A percentile compares a stretch with the other conserved stretches of the same genome.
Conservation (phyloP, 139 green algal genomes). For the Dunaliella sp. region DNA sequence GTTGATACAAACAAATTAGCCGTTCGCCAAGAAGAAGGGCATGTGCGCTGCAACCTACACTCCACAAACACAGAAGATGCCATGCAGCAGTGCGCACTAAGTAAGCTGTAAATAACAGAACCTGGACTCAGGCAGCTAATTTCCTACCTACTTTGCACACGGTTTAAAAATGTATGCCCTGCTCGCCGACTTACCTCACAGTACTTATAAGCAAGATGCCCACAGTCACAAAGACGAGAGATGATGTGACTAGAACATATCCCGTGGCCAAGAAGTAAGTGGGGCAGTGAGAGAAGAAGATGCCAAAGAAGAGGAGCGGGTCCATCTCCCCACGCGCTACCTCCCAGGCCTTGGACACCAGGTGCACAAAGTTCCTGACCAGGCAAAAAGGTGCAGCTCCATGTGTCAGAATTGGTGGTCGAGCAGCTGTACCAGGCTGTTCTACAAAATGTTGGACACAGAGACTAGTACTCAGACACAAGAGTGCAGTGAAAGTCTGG, state of each 20-base stretch:
- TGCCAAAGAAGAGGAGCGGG: neutral
- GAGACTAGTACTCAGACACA: no score
- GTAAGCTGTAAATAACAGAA: no score
- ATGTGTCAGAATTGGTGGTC: no score
- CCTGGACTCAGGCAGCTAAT: neutral
- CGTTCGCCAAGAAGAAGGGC: neutral
- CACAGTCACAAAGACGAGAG: neutral
- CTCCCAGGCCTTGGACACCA: neutral
- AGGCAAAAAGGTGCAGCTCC: no score
- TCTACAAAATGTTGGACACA: no score
- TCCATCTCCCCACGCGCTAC: neutral
- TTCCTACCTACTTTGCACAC: neutral
- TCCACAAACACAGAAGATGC: no score
- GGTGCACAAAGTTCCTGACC: neutral
- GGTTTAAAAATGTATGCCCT: neutral
- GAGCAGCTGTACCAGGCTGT: no score
- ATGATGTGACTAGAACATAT: neutral
- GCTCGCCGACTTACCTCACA: neutral
- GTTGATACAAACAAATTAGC: no score
- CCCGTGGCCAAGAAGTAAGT: neutral
- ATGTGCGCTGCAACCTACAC: neutral
- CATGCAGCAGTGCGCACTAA: no score
- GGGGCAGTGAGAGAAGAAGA: neutral
- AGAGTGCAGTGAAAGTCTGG: no score
- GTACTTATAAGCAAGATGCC: neutral